These are phyloP conservation scores for Taiwanofungus camphoratus DNA, from an alignment of 1,284 basidiomycete genomes.

Conservation along the genomic window DNA sequence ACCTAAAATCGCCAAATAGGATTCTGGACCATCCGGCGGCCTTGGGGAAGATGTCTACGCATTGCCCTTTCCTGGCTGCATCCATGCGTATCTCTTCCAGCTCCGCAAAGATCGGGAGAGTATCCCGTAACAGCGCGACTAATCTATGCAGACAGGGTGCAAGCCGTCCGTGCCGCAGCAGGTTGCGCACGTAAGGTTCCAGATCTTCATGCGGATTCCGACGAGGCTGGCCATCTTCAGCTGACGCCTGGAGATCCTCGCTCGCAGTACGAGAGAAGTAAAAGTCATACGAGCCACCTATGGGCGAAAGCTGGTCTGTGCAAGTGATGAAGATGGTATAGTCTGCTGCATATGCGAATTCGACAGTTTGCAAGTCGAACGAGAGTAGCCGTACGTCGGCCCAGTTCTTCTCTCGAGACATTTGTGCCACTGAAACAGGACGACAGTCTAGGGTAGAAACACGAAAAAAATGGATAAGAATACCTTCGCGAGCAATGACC, in stretches of 20 bases:
- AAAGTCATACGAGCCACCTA: constrained; percentile 65
- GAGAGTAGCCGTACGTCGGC: constrained; percentile 72
- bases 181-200: constrained; percentile 60
- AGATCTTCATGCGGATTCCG: constrained; percentile 71
- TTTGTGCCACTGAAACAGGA: constrained; percentile 62
- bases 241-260: constrained; percentile 13
- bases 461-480: constrained; percentile 11
- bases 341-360: constrained; percentile 71
- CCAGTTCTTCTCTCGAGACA: constrained; percentile 68
- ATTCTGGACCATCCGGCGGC: constrained; percentile 77
- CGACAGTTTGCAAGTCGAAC: constrained; percentile 86
- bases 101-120: constrained; percentile 66
- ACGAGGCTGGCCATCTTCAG: constrained; percentile 15
- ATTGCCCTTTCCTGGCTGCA: constrained; percentile 32
- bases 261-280: constrained; percentile 53
- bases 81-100: constrained; percentile 53
- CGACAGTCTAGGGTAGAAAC: background rate
- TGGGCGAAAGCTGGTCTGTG: constrained; percentile 60
- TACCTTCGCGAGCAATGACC: constrained; percentile 84
- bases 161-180: constrained; percentile 58
- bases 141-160: constrained; percentile 58
- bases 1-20: constrained; percentile 63
- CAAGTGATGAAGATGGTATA: constrained; percentile 72
- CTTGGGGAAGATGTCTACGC: constrained; percentile 66
- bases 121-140: constrained; percentile 63